Conservation (phyloP, 768 basidiomycete species). For the Xerocomus spinulosus region DNA sequence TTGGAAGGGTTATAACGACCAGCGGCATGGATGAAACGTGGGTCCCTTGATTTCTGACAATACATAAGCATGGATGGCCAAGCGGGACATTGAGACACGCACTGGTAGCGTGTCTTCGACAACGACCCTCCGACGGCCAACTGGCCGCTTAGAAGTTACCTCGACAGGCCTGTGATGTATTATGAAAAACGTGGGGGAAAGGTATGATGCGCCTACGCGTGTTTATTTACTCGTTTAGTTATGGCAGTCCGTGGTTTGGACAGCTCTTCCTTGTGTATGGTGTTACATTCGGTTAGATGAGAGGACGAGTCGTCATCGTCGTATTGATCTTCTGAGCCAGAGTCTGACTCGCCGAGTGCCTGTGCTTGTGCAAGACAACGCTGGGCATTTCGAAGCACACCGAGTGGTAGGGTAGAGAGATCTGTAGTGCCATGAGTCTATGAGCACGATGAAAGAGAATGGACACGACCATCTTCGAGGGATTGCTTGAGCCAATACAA, state of each 20-base stretch:
- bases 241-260: conserved; percentile 42
- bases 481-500: conserved; percentile 16
- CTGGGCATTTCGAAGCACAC: conserved; percentile 62
- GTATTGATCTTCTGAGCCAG: conserved; percentile 27
- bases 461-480: conserved; percentile 25
- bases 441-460: not conserved
- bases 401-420: conserved; percentile 57
- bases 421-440: conserved; percentile 36
- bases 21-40: conserved; percentile 72
- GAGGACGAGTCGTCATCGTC: conserved; percentile 11
- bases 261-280: conserved; percentile 44
- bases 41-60: conserved; percentile 73
- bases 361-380: conserved; percentile 43
- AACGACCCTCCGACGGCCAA: conserved; percentile 64
- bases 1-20: conserved; percentile 63
- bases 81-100: conserved; percentile 22
- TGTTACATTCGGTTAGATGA: too few relatives aligned
- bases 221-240: conserved; percentile 67
- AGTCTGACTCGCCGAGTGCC: conserved; percentile 38
- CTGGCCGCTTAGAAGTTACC: conserved; percentile 79
- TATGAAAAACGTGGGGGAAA: not conserved
- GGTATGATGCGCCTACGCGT: conserved; percentile 63
- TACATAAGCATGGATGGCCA: not conserved
- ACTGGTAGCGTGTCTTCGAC: conserved; percentile 67
- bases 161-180: conserved; percentile 60